phyloP scores from a whole-genome alignment of 805 yeast genomes.

The Myxozyma neglecta region DNA sequence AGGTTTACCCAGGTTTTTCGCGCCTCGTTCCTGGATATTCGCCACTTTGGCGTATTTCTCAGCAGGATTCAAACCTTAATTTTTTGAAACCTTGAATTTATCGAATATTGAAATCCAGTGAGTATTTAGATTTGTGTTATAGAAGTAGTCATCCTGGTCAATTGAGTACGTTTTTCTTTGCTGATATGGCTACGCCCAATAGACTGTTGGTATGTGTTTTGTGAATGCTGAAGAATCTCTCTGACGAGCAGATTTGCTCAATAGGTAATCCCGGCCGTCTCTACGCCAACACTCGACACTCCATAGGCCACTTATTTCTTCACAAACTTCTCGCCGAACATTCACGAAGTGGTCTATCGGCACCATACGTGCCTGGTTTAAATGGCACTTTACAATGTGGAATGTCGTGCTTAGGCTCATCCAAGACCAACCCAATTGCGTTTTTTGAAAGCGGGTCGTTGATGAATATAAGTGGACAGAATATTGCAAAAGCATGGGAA shows the following conservation, averaged over 20 bases:
- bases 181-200: background rate
- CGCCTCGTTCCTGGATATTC: background rate
- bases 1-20: background rate
- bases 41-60: background rate
- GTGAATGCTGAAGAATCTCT: background rate
- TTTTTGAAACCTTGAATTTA: no score
- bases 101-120: no score
- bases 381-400: conserved; percentile 31
- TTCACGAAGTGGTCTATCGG: background rate
- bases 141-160: no score
- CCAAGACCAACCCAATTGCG: conserved; percentile 38
- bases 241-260: conserved; percentile 45
- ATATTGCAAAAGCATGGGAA: conserved; percentile 52
- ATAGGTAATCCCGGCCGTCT: conserved; percentile 76
- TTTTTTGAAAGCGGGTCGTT: conserved; percentile 54
- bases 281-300: conserved; percentile 68
- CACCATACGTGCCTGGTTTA: conserved; percentile 14
- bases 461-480: conserved; percentile 74
- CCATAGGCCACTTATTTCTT: conserved; percentile 66
- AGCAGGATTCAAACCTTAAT: background rate
- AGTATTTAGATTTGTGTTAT: no score
- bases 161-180: no score
- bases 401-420: conserved; percentile 34
- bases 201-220: background rate
- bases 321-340: conserved; percentile 37